phyloP scores from a whole-genome alignment of 495 filamentous ascomycete species.

The Talaromyces thailandensis region DNA sequence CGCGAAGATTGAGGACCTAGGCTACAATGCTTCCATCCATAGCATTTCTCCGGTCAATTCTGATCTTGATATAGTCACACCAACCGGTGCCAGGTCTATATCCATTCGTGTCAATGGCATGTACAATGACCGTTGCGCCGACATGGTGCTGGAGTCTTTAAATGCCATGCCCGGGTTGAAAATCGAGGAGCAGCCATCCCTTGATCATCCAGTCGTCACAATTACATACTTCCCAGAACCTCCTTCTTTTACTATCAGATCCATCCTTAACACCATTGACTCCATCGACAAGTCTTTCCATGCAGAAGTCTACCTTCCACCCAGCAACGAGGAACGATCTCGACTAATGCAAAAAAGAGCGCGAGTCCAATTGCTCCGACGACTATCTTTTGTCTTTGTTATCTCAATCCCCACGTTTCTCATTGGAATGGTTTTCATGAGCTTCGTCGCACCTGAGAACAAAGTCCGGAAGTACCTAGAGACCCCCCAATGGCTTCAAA shows the following conservation, averaged over 20 bases:
- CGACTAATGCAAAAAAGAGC: conserved; percentile 59
- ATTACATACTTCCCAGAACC: conserved; percentile 60
- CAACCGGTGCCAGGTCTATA: background rate
- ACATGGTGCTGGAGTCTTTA: conserved; percentile 53
- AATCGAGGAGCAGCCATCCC: conserved; percentile 49
- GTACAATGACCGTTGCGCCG: conserved; percentile 71
- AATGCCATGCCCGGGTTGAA: conserved; percentile 55
- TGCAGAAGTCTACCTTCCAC: conserved; percentile 67
- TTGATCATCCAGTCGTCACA: conserved; percentile 55
- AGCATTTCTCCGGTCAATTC: conserved; percentile 65
- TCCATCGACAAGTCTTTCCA: conserved; percentile 54
- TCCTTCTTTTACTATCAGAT: conserved; percentile 65
- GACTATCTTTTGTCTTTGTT: conserved; percentile 60
- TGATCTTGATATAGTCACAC: conserved; percentile 38
- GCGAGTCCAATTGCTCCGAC: conserved; percentile 47
- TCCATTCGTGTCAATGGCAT: conserved; percentile 65
- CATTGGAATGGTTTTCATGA: conserved; percentile 90
- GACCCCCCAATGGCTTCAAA: conserved; percentile 59
- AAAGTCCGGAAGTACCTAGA: conserved; percentile 49
- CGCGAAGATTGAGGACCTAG: conserved; percentile 67
- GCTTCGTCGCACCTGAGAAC: conserved; percentile 54
- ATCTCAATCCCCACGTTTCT: conserved; percentile 79
- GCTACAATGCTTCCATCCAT: conserved; percentile 71
- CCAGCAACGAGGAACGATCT: conserved; percentile 80
- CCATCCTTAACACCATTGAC: conserved; percentile 60